Conservation (phyloP, 768 basidiomycete species). For the Podaxis carcinomalis region DNA sequence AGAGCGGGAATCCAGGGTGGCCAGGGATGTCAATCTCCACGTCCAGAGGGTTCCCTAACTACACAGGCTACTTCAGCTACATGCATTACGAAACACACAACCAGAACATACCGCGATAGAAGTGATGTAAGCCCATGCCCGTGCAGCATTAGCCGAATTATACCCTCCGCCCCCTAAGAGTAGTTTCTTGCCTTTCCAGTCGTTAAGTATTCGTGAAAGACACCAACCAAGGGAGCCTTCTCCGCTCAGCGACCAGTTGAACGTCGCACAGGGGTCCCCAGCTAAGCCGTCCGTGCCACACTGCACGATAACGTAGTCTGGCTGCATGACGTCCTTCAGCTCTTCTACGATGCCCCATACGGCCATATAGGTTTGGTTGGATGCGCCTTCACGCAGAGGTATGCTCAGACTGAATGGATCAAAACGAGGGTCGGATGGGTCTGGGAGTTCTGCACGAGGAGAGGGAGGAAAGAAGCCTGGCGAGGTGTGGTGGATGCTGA, state of each 20-base stretch:
- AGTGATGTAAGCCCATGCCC: conserved; percentile 84
- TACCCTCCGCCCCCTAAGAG: conserved; percentile 89
- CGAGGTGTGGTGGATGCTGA: conserved; percentile 81
- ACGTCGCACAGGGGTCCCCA: conserved; percentile 73
- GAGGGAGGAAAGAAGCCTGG: conserved; percentile 83
- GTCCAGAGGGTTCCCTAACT: conserved; percentile 54
- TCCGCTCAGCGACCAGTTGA: conserved; percentile 64
- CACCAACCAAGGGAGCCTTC: conserved; percentile 73
- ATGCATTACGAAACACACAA: background rate
- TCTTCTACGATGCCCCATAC: conserved; percentile 65
- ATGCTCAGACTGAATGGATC: conserved; percentile 76
- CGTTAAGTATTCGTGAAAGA: conserved; percentile 42
- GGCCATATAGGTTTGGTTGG: conserved; percentile 51
- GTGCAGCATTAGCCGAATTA: conserved; percentile 74
- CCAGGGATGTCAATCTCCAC: conserved; percentile 72
- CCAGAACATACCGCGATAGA: conserved; percentile 56
- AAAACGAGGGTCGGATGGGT: conserved; percentile 27
- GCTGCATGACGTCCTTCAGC: conserved; percentile 56
- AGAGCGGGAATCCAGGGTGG: conserved; percentile 65
- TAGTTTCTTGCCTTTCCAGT: conserved; percentile 59
- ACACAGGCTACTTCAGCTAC: background rate
- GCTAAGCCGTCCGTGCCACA: conserved; percentile 87
- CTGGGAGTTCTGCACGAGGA: conserved; percentile 42
- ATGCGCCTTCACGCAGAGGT: conserved; percentile 73
- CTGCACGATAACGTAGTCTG: conserved; percentile 79